Evolutionary conservation across 1,284 basidiomycete genomes (phyloP).

Genomic region (Ustilago trichophora): DNA sequence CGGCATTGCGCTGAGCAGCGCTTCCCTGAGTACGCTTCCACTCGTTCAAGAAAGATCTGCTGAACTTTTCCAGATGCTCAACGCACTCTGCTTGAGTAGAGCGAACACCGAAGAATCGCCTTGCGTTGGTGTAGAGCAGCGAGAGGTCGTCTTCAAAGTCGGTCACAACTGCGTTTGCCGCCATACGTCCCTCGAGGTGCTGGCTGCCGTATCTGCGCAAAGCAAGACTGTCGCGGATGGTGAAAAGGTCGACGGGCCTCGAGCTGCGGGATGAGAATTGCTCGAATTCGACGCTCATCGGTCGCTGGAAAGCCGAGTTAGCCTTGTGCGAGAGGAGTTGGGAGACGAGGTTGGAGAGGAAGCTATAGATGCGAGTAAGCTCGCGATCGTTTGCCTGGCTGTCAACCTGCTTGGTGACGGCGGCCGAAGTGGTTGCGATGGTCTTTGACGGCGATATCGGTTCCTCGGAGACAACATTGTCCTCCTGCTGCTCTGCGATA

Average conservation of each 20-base stretch:
- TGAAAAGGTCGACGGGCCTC: conserved; percentile 41
- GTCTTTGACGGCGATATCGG: not conserved
- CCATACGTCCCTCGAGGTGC: conserved; percentile 31
- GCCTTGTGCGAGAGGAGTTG: conserved; percentile 43
- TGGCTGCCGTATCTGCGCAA: conserved; percentile 37
- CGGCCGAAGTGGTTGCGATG: not conserved
- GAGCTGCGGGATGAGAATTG: conserved; percentile 39
- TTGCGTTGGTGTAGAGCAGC: conserved; percentile 36
- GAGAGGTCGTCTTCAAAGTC: conserved; percentile 44
- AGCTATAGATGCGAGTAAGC: conserved; percentile 35
- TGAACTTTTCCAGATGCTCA: conserved; percentile 46
- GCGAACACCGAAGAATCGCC: conserved; percentile 31
- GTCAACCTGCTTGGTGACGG: conserved; percentile 1
- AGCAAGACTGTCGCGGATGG: conserved; percentile 36
- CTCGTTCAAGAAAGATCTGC: conserved; percentile 35
- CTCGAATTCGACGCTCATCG: conserved; percentile 36
- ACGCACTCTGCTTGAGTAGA: conserved; percentile 46
- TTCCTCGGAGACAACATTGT: not conserved
- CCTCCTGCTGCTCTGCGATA: not conserved
- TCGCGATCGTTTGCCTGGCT: conserved; percentile 22
- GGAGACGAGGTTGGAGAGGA: conserved; percentile 37
- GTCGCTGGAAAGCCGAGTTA: conserved; percentile 40
- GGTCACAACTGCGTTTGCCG: conserved; percentile 41
- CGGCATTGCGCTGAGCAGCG: conserved; percentile 4
- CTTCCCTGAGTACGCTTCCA: conserved; percentile 36